Evolutionary conservation across 1,284 basidiomycete species (phyloP).

Genomic region (Pascua sp.): DNA sequence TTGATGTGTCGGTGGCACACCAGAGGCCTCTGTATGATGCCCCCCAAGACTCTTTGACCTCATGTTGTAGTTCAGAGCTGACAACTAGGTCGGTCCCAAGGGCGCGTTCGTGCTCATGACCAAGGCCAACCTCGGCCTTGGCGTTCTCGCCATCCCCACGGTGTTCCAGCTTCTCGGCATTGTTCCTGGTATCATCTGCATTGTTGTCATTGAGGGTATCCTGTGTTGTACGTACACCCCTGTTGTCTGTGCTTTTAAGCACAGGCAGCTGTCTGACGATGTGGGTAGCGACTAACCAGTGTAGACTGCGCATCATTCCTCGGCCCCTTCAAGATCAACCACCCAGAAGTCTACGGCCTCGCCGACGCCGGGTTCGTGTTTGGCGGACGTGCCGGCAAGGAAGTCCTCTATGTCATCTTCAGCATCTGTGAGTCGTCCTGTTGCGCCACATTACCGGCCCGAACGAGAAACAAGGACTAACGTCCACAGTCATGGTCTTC

Average conservation of each 20-base stretch:
- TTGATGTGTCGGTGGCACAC: too few species aligned
- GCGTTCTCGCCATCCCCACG: conserved; percentile 33
- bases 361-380: conserved; percentile 30
- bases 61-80: too few species aligned
- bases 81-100: conserved; percentile 13
- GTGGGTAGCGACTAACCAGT: background rate
- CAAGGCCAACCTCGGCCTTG: conserved; percentile 36
- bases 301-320: conserved; percentile 15
- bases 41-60: too few species aligned
- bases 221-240: conserved; percentile 21
- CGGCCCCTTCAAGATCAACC: conserved; percentile 23
- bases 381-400: conserved; percentile 23
- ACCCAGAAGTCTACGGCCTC: conserved; percentile 25
- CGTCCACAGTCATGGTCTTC: conserved; percentile 19
- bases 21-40: too few species aligned
- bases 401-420: conserved; percentile 23
- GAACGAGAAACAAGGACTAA: background rate
- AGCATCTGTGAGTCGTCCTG: conserved; percentile 3
- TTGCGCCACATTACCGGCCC: background rate
- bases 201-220: conserved; percentile 30
- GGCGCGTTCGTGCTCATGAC: conserved; percentile 25
- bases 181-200: conserved; percentile 33
- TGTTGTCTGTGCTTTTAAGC: background rate
- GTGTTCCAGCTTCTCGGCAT: conserved; percentile 32
- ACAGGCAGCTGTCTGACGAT: background rate